Base-by-base conservation (phyloP, 495 filamentous ascomycete genomes). In the Penicillium flavigenum region DNA sequence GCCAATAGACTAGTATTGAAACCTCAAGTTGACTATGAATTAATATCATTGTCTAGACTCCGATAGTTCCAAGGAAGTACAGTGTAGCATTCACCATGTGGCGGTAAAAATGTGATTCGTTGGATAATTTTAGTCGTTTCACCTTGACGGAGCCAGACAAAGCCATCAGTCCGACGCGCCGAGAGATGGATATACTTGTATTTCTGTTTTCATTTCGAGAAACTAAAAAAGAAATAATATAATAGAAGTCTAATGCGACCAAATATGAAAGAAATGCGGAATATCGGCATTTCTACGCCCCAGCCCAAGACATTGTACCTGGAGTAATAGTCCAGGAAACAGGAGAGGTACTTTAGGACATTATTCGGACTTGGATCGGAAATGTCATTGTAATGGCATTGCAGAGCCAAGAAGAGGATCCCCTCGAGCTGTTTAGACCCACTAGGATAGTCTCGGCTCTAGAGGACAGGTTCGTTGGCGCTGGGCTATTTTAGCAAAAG, bases 71-170 rank as follows among this genome's bases (percentile, higher is more conserved):
- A 22, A 22, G 22, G 20, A 36, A 14, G 42, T 11, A 31, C 29
- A 36, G 31, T 20, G 52, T 55, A 27, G 32, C 20, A 55, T 47
- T 36, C 19, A 8, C 39, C 5, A n/a, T 45, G 42, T 34, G 20
- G 29, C 32, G 43, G 17, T 41, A 29, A 39, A n/a, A 39, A 7
- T 29, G 14, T 27, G 3, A 54, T 47, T 54, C 3, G 43, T 20
- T 2, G 10, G 10, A 11, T 55, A 55, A 47, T 47, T 55, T 55
- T 55, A 41, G 53, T 24, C 43, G 53, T 47, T 55, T 47, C 43
- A 55, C 10, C 24, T 41, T 41, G 16, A 24, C 20, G 19, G 11
- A 44, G 29, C 14, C 51, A 45, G 24, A 46, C 39, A 45, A 54
- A 54, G 27, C 16, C 27, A 42, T 53, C 50, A 26, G 46, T 48